Conservation (phyloP, 2,329 filamentous ascomycete genomes). For the Hypoxylon sp. region DNA sequence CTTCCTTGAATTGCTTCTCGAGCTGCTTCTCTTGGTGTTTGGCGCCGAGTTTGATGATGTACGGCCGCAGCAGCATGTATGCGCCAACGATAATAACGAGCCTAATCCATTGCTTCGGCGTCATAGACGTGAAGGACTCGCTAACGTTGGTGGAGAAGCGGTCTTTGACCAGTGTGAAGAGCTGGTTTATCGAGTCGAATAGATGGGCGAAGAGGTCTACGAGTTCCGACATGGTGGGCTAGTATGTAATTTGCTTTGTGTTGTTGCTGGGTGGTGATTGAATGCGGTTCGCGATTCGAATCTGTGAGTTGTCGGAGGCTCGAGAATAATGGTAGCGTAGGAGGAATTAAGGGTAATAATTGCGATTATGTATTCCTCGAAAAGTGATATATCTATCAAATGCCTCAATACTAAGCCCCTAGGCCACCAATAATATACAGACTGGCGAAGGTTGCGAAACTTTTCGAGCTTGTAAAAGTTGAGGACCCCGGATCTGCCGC, state of each 20-base stretch:
- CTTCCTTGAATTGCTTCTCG: constrained; percentile 70
- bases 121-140: constrained; percentile 66
- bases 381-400: constrained; percentile 16
- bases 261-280: constrained; percentile 11
- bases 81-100: constrained; percentile 79
- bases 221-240: constrained; percentile 53
- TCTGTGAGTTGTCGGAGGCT: not conserved
- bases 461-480: constrained; percentile 15
- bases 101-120: constrained; percentile 72
- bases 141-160: constrained; percentile 65
- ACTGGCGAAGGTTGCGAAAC: constrained; percentile 17
- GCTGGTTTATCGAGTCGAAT: constrained; percentile 50
- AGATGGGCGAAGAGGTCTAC: constrained; percentile 52
- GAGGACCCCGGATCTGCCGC: constrained; percentile 21
- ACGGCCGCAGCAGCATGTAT: constrained; percentile 81
- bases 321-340: not conserved
- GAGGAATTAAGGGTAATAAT: not conserved
- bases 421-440: not conserved
- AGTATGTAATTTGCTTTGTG: constrained; percentile 19
- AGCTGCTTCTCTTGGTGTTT: constrained; percentile 75
- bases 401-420: constrained; percentile 5
- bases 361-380: not conserved
- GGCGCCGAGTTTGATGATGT: constrained; percentile 77
- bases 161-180: constrained; percentile 51
- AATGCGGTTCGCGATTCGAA: constrained; percentile 1